Evolutionary conservation across 2,329 filamentous ascomycete genomes (phyloP).

Genomic region (Beauveria scarabaeidicola): DNA sequence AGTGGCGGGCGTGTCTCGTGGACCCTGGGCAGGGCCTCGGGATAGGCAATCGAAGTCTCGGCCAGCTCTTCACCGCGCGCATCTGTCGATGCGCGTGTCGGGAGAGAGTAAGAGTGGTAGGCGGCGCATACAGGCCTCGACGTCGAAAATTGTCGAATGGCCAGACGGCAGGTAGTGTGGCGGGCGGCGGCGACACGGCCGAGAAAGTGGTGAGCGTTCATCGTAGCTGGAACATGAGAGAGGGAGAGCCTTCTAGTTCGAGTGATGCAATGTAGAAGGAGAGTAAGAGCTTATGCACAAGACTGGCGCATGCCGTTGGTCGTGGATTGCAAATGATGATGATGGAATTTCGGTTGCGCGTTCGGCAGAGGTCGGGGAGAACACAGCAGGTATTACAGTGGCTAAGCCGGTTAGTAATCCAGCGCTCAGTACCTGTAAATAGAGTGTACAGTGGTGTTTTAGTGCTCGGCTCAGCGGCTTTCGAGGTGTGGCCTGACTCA

Average conservation of each 20-base stretch:
- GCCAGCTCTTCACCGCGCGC: conserved; percentile 35
- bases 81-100: conserved; percentile 30
- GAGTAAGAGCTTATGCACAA: not conserved
- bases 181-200: conserved; percentile 32
- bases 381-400: not conserved
- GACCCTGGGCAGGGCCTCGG: conserved; percentile 37
- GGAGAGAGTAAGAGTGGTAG: conserved; percentile 46
- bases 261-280: not conserved
- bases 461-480: conserved; percentile 22
- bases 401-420: conserved; percentile 10
- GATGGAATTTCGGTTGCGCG: not conserved
- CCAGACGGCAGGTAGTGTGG: conserved; percentile 30
- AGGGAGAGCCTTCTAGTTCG: not conserved
- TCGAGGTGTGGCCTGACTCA: conserved; percentile 20
- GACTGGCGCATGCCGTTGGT: not conserved
- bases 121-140: conserved; percentile 24
- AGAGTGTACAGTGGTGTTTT: not conserved
- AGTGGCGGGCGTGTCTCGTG: conserved; percentile 44
- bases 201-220: conserved; percentile 36
- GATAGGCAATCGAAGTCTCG: conserved; percentile 39
- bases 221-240: conserved; percentile 22
- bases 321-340: not conserved
- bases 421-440: not conserved
- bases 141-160: conserved; percentile 33
- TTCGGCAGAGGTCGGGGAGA: not conserved